Percentiles rank a stretch among this genome's conserved stretches.
Conservation (phyloP, 1,139 yeast species). For the Yamadazyma sp. region DNA sequence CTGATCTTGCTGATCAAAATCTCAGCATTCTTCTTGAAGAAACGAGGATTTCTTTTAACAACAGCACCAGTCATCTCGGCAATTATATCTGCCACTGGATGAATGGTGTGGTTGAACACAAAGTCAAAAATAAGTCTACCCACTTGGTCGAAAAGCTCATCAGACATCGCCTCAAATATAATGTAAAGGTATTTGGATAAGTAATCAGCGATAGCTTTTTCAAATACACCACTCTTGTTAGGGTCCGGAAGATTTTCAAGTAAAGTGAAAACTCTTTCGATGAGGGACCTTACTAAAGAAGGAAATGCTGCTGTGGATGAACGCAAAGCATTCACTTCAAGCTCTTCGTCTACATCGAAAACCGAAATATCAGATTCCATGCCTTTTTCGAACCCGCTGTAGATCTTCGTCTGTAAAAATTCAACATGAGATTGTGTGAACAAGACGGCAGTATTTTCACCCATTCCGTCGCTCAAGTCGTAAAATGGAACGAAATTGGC, state of each 20-base stretch:
- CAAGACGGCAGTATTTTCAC: slow-evolving; percentile 63
- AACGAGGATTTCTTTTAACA: slow-evolving; percentile 58
- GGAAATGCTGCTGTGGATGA: slow-evolving; percentile 77
- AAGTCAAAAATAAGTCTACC: slow-evolving; percentile 56
- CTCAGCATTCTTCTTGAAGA: slow-evolving; percentile 45
- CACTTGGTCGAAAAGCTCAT: slow-evolving; percentile 54
- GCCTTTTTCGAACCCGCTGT: slow-evolving; percentile 12
- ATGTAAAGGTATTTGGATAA: slow-evolving; percentile 68
- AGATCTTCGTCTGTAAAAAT: slow-evolving; percentile 41
- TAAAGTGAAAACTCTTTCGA: slow-evolving; percentile 60
- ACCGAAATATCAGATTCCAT: no score
- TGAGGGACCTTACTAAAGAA: slow-evolving; percentile 56
- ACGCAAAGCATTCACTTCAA: slow-evolving; percentile 57
- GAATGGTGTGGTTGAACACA: slow-evolving; percentile 58
- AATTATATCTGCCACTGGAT: slow-evolving; percentile 65
- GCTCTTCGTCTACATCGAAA: slow-evolving; percentile 37
- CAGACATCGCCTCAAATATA: slow-evolving; percentile 69
- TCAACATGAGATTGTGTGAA: slow-evolving; percentile 67
- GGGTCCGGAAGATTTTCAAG: slow-evolving; percentile 79
- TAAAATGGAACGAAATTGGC: slow-evolving; percentile 73
- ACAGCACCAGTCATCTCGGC: slow-evolving; percentile 72
- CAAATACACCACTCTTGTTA: slow-evolving; percentile 44
- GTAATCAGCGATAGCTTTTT: slow-evolving; percentile 53
- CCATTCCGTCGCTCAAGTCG: slow-evolving; percentile 50
- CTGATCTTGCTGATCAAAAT: slow-evolving; percentile 53